These are phyloP conservation scores for Conringia planisiliqua DNA, from an alignment of 345 rosid species.

Conservation along the genomic window DNA sequence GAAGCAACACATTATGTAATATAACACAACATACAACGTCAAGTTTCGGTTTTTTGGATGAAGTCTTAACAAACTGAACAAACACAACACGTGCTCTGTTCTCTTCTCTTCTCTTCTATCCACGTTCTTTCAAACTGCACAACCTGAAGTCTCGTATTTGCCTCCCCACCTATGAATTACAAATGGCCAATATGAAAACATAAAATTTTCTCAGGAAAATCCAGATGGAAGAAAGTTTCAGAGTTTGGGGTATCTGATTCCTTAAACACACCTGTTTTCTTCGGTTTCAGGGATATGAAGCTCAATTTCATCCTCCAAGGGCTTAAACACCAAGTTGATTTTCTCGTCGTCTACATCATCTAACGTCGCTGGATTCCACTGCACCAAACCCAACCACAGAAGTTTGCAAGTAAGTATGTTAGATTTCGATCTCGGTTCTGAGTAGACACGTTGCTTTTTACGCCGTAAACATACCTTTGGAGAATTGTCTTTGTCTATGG, in stretches of 20 bases:
- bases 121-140: constrained; percentile 38
- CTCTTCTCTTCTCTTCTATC: neutral
- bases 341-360: constrained; percentile 57
- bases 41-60: neutral
- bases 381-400: constrained; percentile 21
- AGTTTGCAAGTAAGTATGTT: neutral
- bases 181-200: neutral
- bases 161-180: constrained; percentile 67
- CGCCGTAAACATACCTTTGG: constrained; percentile 59
- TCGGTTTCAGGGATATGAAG: constrained; percentile 71
- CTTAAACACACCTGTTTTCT: constrained; percentile 49
- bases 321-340: constrained; percentile 55
- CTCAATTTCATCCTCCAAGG: constrained; percentile 57
- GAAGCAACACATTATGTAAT: neutral
- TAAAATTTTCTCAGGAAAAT: neutral
- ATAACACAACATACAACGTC: neutral
- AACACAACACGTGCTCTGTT: constrained; percentile 1
- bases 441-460: neutral
- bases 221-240: neutral
- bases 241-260: too few species aligned
- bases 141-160: constrained; percentile 58
- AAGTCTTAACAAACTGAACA: neutral
- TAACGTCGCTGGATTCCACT: constrained; percentile 76
- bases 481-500: constrained; percentile 88
- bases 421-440: neutral